These are phyloP conservation scores for Erucastrum elatum DNA, from an alignment of 345 rosid genomes.

Conservation along the genomic window DNA sequence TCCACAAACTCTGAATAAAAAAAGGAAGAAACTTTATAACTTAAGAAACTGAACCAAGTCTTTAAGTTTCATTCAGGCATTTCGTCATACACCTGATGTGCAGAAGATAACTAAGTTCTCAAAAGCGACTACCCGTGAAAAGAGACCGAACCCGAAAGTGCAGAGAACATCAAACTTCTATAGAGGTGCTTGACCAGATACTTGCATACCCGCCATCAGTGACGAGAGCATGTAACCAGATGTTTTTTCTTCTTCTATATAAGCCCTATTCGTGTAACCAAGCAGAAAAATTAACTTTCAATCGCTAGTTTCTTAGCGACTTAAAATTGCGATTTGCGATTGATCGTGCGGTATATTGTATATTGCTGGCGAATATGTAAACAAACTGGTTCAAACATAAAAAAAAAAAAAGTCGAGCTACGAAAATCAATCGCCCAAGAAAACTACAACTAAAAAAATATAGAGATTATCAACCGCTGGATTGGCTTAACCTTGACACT, in stretches of 20 bases:
- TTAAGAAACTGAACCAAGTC: neutral
- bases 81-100: neutral
- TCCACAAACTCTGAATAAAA: neutral
- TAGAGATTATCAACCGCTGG: neutral
- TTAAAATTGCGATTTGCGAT: too few species aligned
- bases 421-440: neutral
- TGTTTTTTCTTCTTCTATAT: too few species aligned
- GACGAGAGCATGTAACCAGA: too few species aligned
- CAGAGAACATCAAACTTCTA: neutral
- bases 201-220: too few species aligned
- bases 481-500: neutral
- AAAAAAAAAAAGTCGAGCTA: neutral
- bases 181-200: too few species aligned
- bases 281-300: too few species aligned
- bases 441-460: neutral
- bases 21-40: neutral
- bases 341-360: too few species aligned
- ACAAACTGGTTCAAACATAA: neutral
- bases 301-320: too few species aligned
- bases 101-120: neutral
- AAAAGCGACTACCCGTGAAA: neutral
- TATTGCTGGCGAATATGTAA: too few species aligned
- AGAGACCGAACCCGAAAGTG: neutral
- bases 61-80: neutral
- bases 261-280: too few species aligned